Evolutionary conservation across 176 grass and related monocot genomes (phyloP).

Genomic region (Puya raimondii): DNA sequence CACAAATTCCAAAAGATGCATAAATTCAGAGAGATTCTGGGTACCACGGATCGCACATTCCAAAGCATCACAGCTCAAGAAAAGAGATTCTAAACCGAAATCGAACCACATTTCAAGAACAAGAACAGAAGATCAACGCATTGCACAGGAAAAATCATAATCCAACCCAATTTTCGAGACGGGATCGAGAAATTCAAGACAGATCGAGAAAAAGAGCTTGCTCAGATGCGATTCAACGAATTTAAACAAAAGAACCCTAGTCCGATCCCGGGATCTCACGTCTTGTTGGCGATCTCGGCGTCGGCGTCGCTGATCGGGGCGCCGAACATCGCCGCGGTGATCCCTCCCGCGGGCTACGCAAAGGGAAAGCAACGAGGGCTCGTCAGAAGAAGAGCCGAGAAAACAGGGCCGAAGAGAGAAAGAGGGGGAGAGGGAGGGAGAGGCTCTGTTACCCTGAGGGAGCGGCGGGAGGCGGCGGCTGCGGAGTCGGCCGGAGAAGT

Average conservation of each 20-base stretch:
- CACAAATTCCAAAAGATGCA: too few relatives aligned
- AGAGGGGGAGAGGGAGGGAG: background rate
- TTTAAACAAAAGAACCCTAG: background rate
- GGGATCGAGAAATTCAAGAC: too few relatives aligned
- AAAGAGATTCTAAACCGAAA: too few relatives aligned
- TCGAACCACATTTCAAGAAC: too few relatives aligned
- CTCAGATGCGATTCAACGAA: too few relatives aligned
- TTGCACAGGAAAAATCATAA: too few relatives aligned
- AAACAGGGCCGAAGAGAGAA: background rate
- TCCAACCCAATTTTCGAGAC: too few relatives aligned
- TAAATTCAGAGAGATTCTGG: too few relatives aligned
- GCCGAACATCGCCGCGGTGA: constrained; percentile 25
- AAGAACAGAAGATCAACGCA: too few relatives aligned
- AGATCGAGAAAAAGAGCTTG: too few relatives aligned
- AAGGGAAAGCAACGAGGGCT: background rate
- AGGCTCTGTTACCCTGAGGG: constrained; percentile 1
- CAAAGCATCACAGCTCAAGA: too few relatives aligned
- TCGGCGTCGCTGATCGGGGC: constrained; percentile 10
- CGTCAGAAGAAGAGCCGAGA: background rate
- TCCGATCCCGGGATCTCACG: background rate
- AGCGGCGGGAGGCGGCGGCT: constrained; percentile 12
- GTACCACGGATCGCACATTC: too few relatives aligned
- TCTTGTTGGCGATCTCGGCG: constrained; percentile 17
- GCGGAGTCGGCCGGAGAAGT: background rate
- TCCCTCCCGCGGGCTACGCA: constrained; percentile 20